Percentiles rank a stretch among this genome's conserved stretches.
Evolutionary conservation across 1,284 basidiomycete species (phyloP).

Genomic region (Apiotrichum veenhuisii): DNA sequence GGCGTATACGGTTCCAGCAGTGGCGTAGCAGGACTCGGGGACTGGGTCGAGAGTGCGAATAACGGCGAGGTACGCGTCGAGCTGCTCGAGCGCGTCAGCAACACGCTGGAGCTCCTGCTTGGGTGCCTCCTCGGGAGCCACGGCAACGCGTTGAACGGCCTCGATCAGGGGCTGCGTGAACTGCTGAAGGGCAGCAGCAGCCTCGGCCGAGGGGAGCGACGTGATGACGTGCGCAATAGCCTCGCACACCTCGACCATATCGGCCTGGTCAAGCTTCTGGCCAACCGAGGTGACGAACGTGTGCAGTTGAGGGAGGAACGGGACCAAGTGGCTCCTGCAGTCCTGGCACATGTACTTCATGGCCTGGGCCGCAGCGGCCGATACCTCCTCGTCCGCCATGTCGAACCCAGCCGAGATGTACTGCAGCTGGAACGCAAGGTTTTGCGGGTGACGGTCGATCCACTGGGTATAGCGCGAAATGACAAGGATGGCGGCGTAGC

Average conservation of each 20-base stretch:
- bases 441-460: slow-evolving; percentile 84
- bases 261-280: slow-evolving; percentile 73
- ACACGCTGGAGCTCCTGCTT: slow-evolving; percentile 63
- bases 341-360: slow-evolving; percentile 97
- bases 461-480: slow-evolving; percentile 96
- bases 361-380: slow-evolving; percentile 91
- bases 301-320: slow-evolving; percentile 87
- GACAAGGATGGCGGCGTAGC: slow-evolving; percentile 92
- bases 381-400: slow-evolving; percentile 72
- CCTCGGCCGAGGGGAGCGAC: slow-evolving; percentile 76
- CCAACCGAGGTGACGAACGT: slow-evolving; percentile 78
- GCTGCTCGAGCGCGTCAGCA: slow-evolving; percentile 77
- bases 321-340: slow-evolving; percentile 88
- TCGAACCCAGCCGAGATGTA: slow-evolving; percentile 93
- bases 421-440: slow-evolving; percentile 78
- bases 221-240: slow-evolving; percentile 93
- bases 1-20: slow-evolving; percentile 73
- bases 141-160: slow-evolving; percentile 48
- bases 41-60: slow-evolving; percentile 75
- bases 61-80: slow-evolving; percentile 80
- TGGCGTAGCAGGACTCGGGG: slow-evolving; percentile 72
- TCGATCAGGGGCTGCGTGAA: slow-evolving; percentile 64
- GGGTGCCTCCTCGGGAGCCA: slow-evolving; percentile 49
- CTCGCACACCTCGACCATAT: slow-evolving; percentile 86
- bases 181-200: slow-evolving; percentile 74